Percentiles rank a stretch among this genome's conserved stretches.
These are phyloP conservation scores for Jatropha multifida DNA, from an alignment of 441 rosid genomes.

Conservation along the genomic window DNA sequence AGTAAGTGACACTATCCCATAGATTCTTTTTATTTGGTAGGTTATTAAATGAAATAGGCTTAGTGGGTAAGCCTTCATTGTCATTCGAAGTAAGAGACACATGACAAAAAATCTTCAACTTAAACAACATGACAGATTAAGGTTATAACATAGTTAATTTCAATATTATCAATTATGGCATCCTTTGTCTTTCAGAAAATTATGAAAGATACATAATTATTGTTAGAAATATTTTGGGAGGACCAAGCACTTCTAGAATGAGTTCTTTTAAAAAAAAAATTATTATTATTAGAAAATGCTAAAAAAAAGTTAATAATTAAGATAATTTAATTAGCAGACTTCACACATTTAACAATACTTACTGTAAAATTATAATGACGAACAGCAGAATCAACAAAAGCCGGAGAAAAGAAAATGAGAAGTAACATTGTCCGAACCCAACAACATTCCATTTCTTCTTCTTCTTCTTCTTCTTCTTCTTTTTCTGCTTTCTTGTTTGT, in stretches of 20 bases:
- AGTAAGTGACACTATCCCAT: background rate
- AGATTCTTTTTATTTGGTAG: background rate
- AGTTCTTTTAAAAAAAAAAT: no score
- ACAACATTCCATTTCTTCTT: conserved; percentile 16
- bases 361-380: conserved; percentile 63
- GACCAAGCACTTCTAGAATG: no score
- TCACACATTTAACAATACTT: conserved; percentile 27
- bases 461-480: conserved; percentile 13
- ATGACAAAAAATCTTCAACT: background rate
- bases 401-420: conserved; percentile 34
- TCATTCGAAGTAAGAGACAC: background rate
- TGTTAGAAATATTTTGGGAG: no score
- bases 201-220: no score
- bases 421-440: conserved; percentile 31
- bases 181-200: no score
- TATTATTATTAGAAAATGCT: no score
- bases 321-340: no score
- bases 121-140: no score
- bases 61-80: background rate
- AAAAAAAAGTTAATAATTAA: no score
- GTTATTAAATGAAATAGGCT: background rate
- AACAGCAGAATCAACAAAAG: conserved; percentile 41
- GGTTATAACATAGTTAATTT: no score
- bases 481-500: background rate
- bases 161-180: no score